A percentile compares a stretch with the other conserved stretches of the same genome.
Conservation (phyloP, 768 basidiomycete species). For the Kwoniella pini region DNA sequence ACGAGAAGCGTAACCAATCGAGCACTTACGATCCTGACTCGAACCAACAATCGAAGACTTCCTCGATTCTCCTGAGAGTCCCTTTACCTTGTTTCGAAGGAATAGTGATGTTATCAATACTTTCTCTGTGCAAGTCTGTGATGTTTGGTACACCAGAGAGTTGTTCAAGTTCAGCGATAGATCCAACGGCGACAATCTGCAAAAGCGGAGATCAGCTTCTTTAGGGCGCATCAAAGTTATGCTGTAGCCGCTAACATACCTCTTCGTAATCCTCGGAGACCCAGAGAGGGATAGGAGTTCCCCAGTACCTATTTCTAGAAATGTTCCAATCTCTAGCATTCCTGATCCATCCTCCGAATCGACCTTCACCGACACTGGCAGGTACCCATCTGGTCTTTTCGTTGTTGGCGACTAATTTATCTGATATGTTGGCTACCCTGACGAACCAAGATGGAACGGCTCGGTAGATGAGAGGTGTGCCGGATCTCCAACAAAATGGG, state of each 20-base stretch:
- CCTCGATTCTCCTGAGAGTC: conserved; percentile 80
- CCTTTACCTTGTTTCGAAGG: conserved; percentile 89
- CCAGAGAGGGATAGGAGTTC: conserved; percentile 96
- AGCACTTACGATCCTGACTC: conserved; percentile 86
- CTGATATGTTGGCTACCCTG: conserved; percentile 77
- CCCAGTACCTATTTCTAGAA: conserved; percentile 99
- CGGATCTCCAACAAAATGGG: conserved; percentile 97
- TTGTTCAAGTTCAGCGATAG: conserved; percentile 80
- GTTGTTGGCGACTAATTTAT: conserved; percentile 87
- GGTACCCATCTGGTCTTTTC: conserved; percentile 93
- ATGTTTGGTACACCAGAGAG: conserved; percentile 82
- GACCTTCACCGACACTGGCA: conserved; percentile 79
- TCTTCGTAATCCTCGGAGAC: conserved; percentile 89
- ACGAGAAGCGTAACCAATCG: neutral
- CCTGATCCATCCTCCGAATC: conserved; percentile 96
- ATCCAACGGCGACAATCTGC: conserved; percentile 80
- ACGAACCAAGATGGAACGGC: conserved; percentile 97
- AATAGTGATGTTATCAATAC: conserved; percentile 93
- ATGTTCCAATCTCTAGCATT: conserved; percentile 99
- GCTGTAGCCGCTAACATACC: conserved; percentile 57
- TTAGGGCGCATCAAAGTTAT: neutral
- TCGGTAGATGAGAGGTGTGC: conserved; percentile 92
- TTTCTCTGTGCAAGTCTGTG: conserved; percentile 88
- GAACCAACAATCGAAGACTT: conserved; percentile 99
- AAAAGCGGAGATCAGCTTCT: neutral